phyloP scores from a whole-genome alignment of 345 rosid genomes.

The Lepidium africanum region DNA sequence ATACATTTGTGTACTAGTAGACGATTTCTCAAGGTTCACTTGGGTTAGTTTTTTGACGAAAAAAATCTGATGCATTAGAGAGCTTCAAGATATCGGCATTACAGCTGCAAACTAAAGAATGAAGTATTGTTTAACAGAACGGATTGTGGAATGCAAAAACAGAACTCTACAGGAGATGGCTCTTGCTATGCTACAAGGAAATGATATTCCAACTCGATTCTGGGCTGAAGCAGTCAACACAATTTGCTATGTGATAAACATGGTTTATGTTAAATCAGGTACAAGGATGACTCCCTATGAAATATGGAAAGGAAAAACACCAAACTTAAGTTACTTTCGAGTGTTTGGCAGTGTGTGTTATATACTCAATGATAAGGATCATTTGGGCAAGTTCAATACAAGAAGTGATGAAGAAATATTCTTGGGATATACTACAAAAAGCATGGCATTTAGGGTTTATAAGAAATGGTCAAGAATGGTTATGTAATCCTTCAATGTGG shows the following conservation, averaged over 20 bases:
- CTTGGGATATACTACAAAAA: neutral
- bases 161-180: neutral
- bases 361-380: neutral
- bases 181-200: neutral
- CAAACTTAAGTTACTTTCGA: neutral
- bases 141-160: neutral
- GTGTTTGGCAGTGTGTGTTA: neutral
- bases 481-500: neutral
- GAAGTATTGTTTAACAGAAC: neutral
- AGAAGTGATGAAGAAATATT: neutral
- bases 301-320: neutral
- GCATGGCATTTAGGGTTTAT: neutral
- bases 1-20: too few species aligned
- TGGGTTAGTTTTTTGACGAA: too few species aligned
- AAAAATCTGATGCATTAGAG: too few species aligned
- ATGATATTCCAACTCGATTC: neutral
- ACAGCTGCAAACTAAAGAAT: too few species aligned
- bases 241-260: neutral
- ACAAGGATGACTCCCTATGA: neutral
- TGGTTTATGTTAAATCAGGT: fast-evolving
- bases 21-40: too few species aligned
- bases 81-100: too few species aligned
- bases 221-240: neutral
- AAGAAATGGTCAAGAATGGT: fast-evolving
- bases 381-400: neutral